Percentiles rank a stretch among this genome's conserved stretches.
Evolutionary conservation across 1,284 basidiomycete species (phyloP).

Genomic region (Trametes pubescens): DNA sequence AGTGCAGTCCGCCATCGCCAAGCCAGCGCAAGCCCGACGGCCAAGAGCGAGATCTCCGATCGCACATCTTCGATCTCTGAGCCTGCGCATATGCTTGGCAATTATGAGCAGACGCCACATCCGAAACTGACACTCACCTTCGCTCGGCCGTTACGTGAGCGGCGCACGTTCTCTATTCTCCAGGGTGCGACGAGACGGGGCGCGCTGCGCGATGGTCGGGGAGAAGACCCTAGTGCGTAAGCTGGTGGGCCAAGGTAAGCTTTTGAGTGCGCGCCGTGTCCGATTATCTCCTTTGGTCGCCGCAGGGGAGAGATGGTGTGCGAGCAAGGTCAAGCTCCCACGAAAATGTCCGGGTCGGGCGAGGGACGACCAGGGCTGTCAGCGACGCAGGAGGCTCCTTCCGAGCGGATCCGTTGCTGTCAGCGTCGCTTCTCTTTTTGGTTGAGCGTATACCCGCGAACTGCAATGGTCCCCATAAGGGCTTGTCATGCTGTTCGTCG

Average conservation of each 20-base stretch:
- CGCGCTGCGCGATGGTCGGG: not conserved
- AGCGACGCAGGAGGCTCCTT: not conserved
- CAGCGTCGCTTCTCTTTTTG: constrained; percentile 11
- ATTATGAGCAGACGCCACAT: not conserved
- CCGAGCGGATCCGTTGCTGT: constrained; percentile 21
- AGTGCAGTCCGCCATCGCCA: constrained; percentile 6
- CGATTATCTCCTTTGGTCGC: constrained; percentile 5
- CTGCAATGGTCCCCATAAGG: too few relatives aligned
- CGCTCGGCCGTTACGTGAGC: constrained; percentile 1
- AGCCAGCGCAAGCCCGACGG: constrained; percentile 6
- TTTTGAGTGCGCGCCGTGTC: not conserved
- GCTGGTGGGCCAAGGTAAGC: not conserved
- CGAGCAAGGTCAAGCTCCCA: constrained; percentile 5
- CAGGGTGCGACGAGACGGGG: not conserved
- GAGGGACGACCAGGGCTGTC: not conserved
- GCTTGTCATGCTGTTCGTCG: too few relatives aligned
- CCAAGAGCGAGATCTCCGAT: constrained; percentile 18
- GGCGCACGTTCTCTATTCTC: not conserved
- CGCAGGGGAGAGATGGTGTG: not conserved
- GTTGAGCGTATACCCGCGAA: too few relatives aligned
- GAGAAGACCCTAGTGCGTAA: not conserved
- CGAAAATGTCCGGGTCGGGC: constrained; percentile 11
- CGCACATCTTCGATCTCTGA: constrained; percentile 14
- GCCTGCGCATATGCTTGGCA: constrained; percentile 14
- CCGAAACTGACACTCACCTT: not conserved